These are phyloP conservation scores for Rugonectria rugulosa DNA, from an alignment of 2,329 filamentous ascomycete species.

Conservation along the genomic window DNA sequence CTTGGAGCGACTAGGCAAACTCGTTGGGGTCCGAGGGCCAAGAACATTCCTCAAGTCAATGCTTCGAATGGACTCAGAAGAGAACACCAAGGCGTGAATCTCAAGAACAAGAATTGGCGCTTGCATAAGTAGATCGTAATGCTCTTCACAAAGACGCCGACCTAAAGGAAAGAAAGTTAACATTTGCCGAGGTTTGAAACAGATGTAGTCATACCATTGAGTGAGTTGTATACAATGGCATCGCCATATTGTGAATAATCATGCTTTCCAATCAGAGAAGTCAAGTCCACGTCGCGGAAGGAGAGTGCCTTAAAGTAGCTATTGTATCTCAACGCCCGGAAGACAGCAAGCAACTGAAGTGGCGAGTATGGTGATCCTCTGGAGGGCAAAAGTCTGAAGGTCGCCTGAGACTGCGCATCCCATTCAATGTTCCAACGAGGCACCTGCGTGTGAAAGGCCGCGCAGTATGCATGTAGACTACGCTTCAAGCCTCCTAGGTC, in stretches of 20 bases:
- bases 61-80: slow-evolving; percentile 62
- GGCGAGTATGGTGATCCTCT: slow-evolving; percentile 52
- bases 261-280: slow-evolving; percentile 46
- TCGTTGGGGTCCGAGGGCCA: slow-evolving; percentile 37
- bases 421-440: slow-evolving; percentile 61
- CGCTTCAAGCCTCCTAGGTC: slow-evolving; percentile 62
- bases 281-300: slow-evolving; percentile 60
- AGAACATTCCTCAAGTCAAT: slow-evolving; percentile 59
- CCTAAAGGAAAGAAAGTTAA: slow-evolving; percentile 43
- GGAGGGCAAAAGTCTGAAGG: slow-evolving; percentile 60
- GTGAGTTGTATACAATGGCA: slow-evolving; percentile 59
- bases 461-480: slow-evolving; percentile 63
- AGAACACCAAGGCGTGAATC: slow-evolving; percentile 62
- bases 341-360: slow-evolving; percentile 63
- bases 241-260: slow-evolving; percentile 56
- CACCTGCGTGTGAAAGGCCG: slow-evolving; percentile 57
- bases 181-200: neutral
- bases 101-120: slow-evolving; percentile 63
- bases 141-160: slow-evolving; percentile 56
- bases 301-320: slow-evolving; percentile 67
- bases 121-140: slow-evolving; percentile 57
- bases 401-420: slow-evolving; percentile 54
- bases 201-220: slow-evolving; percentile 52
- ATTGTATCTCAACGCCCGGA: slow-evolving; percentile 65
- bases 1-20: slow-evolving; percentile 33